A percentile compares a stretch with the other conserved stretches of the same genome.
Evolutionary conservation across 352 stramenopile genomes (phyloP).

Genomic region (Pythium periplocum): DNA sequence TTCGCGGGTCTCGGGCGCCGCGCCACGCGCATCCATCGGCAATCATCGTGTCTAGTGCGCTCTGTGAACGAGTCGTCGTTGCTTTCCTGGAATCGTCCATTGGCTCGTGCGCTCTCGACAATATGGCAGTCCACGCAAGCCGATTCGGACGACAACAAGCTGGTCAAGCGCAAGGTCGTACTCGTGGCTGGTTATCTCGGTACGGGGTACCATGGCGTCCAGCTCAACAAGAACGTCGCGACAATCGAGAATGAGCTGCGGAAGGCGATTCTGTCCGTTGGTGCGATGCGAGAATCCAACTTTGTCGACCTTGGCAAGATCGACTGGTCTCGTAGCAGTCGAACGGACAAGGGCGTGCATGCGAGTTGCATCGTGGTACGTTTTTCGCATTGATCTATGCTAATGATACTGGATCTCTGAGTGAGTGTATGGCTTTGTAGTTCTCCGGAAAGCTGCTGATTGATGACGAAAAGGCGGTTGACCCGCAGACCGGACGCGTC

Average conservation of each 20-base stretch:
- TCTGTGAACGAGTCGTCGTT: too few relatives aligned
- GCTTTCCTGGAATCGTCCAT: too few relatives aligned
- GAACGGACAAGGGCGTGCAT: slow-evolving; percentile 91
- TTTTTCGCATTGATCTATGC: slow-evolving; percentile 2
- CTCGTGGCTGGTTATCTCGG: slow-evolving; percentile 83
- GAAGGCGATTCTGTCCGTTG: slow-evolving; percentile 65
- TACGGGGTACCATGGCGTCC: slow-evolving; percentile 67
- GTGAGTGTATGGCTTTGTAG: slow-evolving; percentile 19
- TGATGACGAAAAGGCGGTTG: slow-evolving; percentile 62
- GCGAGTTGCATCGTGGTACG: slow-evolving; percentile 85
- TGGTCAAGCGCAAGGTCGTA: slow-evolving; percentile 86
- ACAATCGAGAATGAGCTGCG: slow-evolving; percentile 86
- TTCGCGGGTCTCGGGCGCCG: too few relatives aligned
- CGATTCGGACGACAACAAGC: background rate
- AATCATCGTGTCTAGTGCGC: too few relatives aligned
- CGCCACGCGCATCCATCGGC: too few relatives aligned
- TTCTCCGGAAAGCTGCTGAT: slow-evolving; percentile 87
- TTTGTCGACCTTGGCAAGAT: slow-evolving; percentile 86
- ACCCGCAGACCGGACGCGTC: slow-evolving; percentile 49
- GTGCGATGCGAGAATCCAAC: slow-evolving; percentile 86
- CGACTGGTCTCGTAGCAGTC: slow-evolving; percentile 85
- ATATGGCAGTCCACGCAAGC: too few relatives aligned
- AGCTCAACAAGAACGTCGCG: slow-evolving; percentile 71
- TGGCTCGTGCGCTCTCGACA: too few relatives aligned
- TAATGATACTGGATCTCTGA: background rate